Base-by-base conservation (phyloP, 2,329 filamentous ascomycete species). In the Claviceps sp. region DNA sequence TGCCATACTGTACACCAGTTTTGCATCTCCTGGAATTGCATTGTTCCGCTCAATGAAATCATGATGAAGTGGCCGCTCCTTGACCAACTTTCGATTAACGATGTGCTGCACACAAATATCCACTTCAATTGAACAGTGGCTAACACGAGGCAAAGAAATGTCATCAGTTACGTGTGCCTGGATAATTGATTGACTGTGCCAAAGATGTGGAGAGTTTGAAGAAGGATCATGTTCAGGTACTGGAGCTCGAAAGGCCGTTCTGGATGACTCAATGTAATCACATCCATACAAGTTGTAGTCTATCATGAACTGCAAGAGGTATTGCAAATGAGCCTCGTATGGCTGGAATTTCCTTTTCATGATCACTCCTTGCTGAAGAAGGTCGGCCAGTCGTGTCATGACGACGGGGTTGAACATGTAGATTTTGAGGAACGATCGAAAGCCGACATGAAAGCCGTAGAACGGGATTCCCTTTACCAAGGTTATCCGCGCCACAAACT, bases 221-320 rank as follows among this genome's bases (percentile, higher is more conserved):
- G 81, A 70, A 22, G 83, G 76, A n/a, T 82, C 72, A 59, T 79
- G 81, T 8, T 77, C 71, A 0, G 90, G 90, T 2, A 96, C 72
- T 0, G 89, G 89, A 2, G 74, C 73, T 51, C 93, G 80, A 62
- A 95, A 96, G 29, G 70, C 75, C 1, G 83, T 79, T 56, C 80
- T 86, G 9, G 73, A 73, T 48, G 82, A 85, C 53, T 91, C 79
- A 57, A 97, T 81, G 60, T 91, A 94, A 52, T 82, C 84, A 63
- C 93, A 98, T 6, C 94, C 94, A 65, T 95, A 97, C 58, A 98
- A 73, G 63, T 96, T 98, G 72, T 94, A 98, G 66, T 98, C 94
- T 57, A 85, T 86, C 93, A 98, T 97, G 79, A 94, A 98, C 68
- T 98, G 94, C 9, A 93, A 75, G 8, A 96, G 71, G 64, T 90